Evolutionary conservation across 805 yeast species (phyloP).

Genomic region (Candida maesae): DNA sequence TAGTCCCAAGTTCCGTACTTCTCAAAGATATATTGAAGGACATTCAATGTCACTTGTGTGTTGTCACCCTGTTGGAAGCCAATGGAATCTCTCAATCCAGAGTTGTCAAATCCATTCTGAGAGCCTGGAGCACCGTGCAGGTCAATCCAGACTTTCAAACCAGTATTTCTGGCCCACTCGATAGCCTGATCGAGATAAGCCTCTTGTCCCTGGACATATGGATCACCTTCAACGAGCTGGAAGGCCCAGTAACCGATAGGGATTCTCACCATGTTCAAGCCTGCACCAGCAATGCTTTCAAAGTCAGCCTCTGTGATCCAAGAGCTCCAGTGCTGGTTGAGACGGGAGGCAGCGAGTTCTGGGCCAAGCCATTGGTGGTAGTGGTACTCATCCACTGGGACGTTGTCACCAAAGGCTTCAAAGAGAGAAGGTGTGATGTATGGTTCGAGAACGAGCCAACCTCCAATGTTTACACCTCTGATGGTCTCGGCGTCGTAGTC

Average conservation of each 20-base stretch:
- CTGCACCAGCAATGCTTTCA: conserved; percentile 49
- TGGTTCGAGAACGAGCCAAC: conserved; percentile 88
- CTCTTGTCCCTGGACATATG: conserved; percentile 82
- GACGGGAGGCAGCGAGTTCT: conserved; percentile 45
- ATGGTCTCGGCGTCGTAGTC: conserved; percentile 18
- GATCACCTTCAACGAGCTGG: conserved; percentile 56
- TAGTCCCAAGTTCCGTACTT: conserved; percentile 63
- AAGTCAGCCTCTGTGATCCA: conserved; percentile 78
- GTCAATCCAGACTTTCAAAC: conserved; percentile 82
- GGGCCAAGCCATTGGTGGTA: conserved; percentile 58
- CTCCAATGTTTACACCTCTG: conserved; percentile 80
- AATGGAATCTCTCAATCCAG: conserved; percentile 69
- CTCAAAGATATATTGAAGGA: conserved; percentile 48
- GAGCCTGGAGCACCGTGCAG: conserved; percentile 97
- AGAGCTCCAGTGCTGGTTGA: conserved; percentile 71
- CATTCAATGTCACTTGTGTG: conserved; percentile 49
- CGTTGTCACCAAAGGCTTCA: conserved; percentile 40
- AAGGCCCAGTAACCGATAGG: conserved; percentile 98
- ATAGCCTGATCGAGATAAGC: conserved; percentile 71
- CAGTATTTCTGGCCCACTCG: conserved; percentile 62
- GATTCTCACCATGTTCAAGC: conserved; percentile 81
- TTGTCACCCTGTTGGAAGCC: conserved; percentile 56
- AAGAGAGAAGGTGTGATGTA: conserved; percentile 80
- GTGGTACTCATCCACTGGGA: conserved; percentile 84
- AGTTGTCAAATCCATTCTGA: conserved; percentile 94